These are phyloP conservation scores for Artemisia annua DNA, from an alignment of 129 eudicot species.

Conservation along the genomic window DNA sequence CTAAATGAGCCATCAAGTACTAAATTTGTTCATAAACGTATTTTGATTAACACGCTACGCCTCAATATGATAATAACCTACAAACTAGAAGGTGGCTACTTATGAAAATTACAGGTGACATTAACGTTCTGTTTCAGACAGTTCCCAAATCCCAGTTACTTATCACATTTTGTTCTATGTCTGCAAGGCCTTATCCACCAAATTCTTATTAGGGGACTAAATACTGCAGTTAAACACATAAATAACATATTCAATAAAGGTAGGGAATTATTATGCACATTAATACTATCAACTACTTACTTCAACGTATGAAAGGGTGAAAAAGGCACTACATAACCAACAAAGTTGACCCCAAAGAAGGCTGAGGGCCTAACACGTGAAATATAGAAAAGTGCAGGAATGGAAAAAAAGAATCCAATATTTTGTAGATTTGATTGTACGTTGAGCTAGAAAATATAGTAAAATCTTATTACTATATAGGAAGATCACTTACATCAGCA, in stretches of 20 bases:
- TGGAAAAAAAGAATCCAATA: neutral
- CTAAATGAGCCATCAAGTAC: neutral
- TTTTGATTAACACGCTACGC: neutral
- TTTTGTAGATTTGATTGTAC: neutral
- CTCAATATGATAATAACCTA: neutral
- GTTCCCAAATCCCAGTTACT: neutral
- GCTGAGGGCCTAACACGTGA: neutral
- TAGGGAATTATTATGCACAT: neutral
- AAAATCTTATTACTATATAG: neutral
- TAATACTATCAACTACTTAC: neutral
- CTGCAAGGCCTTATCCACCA: neutral
- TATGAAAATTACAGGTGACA: neutral
- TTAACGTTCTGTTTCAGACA: neutral
- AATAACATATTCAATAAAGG: neutral
- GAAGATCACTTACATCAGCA: neutral
- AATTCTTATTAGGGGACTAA: neutral
- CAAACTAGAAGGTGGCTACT: neutral
- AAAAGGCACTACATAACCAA: neutral
- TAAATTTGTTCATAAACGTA: neutral
- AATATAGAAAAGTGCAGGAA: neutral
- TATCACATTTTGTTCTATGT: neutral
- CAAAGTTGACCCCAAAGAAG: conserved; percentile 9
- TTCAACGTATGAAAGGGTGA: neutral
- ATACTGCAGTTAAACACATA: neutral
- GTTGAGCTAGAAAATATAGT: neutral